Evolutionary conservation across 2,329 filamentous ascomycete genomes (phyloP).

Genomic region (Bipolaris oryzae): DNA sequence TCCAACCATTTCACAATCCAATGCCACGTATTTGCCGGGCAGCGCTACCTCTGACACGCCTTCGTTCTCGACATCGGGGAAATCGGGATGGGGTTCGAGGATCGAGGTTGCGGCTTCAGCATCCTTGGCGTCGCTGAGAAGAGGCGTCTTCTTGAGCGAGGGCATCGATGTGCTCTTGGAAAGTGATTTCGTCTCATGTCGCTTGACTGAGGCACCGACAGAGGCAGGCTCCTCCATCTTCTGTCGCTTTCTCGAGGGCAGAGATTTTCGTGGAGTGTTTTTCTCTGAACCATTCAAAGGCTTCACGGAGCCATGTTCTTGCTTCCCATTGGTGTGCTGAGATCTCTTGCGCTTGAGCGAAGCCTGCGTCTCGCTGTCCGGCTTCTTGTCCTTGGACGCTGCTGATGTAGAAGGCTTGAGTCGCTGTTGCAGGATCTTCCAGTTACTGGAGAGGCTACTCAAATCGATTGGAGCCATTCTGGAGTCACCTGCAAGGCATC

Average conservation of each 20-base stretch:
- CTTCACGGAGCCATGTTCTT: conserved; percentile 24
- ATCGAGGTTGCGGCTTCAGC: conserved; percentile 61
- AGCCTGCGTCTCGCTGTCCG: conserved; percentile 30
- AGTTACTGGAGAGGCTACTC: conserved; percentile 63
- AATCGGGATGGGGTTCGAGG: conserved; percentile 50
- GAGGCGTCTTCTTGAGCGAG: conserved; percentile 50
- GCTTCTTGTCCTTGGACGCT: conserved; percentile 31
- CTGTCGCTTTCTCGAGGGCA: conserved; percentile 39
- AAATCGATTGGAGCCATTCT: conserved; percentile 50
- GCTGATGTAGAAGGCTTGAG: conserved; percentile 46
- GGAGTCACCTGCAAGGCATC: conserved; percentile 38
- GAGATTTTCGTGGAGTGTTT: conserved; percentile 24
- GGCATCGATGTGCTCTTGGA: conserved; percentile 44
- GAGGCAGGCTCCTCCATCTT: conserved; percentile 49
- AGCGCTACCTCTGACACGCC: conserved; percentile 62
- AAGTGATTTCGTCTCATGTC: conserved; percentile 52
- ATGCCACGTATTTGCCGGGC: conserved; percentile 85
- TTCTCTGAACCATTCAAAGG: conserved; percentile 44
- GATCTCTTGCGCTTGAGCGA: conserved; percentile 46
- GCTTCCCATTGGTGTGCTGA: conserved; percentile 26
- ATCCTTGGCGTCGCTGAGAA: conserved; percentile 60
- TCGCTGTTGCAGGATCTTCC: conserved; percentile 76
- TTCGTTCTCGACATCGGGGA: conserved; percentile 52
- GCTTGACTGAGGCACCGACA: conserved; percentile 42
- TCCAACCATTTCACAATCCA: conserved; percentile 99